Conservation (phyloP, 768 basidiomycete species). For the Boletus reticuloceps region DNA sequence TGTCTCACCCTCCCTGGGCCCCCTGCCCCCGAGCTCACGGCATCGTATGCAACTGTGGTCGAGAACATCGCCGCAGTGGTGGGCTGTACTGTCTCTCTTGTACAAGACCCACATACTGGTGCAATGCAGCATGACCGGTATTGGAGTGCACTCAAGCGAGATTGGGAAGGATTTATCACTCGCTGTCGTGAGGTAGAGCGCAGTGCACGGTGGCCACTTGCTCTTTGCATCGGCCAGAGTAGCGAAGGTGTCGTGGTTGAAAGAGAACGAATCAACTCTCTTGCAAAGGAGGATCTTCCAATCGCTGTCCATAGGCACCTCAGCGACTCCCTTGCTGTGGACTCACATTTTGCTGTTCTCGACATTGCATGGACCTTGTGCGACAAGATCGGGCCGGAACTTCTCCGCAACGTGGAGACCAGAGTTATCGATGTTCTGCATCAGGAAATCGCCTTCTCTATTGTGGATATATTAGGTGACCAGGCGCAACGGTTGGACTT, state of each 20-base stretch:
- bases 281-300: conserved; percentile 67
- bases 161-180: conserved; percentile 96
- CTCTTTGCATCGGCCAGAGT: conserved; percentile 47
- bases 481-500: conserved; percentile 54
- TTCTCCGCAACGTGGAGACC: conserved; percentile 55
- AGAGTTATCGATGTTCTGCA: conserved; percentile 62
- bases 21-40: conserved; percentile 53
- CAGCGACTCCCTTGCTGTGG: conserved; percentile 40
- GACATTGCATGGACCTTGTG: conserved; percentile 63
- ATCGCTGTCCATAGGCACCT: conserved; percentile 55
- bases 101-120: conserved; percentile 74
- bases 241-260: conserved; percentile 59
- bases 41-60: conserved; percentile 61
- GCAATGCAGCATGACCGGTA: conserved; percentile 75
- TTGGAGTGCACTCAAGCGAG: conserved; percentile 81
- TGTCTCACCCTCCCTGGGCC: conserved; percentile 65
- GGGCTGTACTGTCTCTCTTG: conserved; percentile 77
- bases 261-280: conserved; percentile 68
- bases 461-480: conserved; percentile 71
- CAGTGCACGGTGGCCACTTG: conserved; percentile 76
- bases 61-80: conserved; percentile 83
- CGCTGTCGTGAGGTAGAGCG: conserved; percentile 90
- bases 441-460: conserved; percentile 77
- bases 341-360: conserved; percentile 55
- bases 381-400: conserved; percentile 54